Base-by-base conservation (phyloP, 208 protist species). In the Borovskyia barvae region DNA sequence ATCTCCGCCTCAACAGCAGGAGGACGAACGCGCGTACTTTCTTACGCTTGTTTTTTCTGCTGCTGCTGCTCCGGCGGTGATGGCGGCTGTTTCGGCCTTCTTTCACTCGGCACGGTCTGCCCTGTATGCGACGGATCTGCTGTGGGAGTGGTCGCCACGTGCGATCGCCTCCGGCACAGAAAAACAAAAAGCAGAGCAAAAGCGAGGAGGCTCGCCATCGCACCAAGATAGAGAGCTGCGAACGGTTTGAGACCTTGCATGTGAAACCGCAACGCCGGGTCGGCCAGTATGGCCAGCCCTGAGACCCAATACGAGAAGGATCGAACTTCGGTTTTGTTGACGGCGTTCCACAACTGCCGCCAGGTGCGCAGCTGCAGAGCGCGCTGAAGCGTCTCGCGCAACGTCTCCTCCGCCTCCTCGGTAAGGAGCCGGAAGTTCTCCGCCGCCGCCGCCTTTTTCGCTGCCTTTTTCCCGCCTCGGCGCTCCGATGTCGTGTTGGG, bases 131-230 rank as follows among this genome's bases (percentile, higher is more conserved):
- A n/a, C n/a, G n/a, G n/a, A n/a, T n/a, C n/a, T n/a, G n/a, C n/a
- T n/a, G n/a, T n/a, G n/a, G n/a, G n/a, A n/a, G n/a, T n/a, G n/a
- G n/a, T n/a, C n/a, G n/a, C n/a, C n/a, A n/a, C n/a, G n/a, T n/a
- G n/a, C n/a, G n/a, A n/a, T n/a, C n/a, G n/a, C n/a, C n/a, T n/a
- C 25, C 17, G 26, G 0, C 9, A 46, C 33, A 55, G 29, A 59
- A 19, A 67, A 36, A 52, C 6, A 29, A 59, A 41, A 52, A 51
- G 25, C 24, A 39, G 25, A 56, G 15, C 0, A 48, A 54, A 66
- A 49, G 24, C 33, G 58, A 46, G 58, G 36, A 56, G 45, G 8
- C n/a, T 56, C 39, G 5, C 33, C 26, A 15, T 40, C n/a, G n/a
- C n/a, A n/a, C n/a, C n/a, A n/a, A n/a, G n/a, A n/a, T n/a, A n/a